Base-by-base conservation (phyloP, 2,329 filamentous ascomycete genomes). In the Diaporthe sp. region DNA sequence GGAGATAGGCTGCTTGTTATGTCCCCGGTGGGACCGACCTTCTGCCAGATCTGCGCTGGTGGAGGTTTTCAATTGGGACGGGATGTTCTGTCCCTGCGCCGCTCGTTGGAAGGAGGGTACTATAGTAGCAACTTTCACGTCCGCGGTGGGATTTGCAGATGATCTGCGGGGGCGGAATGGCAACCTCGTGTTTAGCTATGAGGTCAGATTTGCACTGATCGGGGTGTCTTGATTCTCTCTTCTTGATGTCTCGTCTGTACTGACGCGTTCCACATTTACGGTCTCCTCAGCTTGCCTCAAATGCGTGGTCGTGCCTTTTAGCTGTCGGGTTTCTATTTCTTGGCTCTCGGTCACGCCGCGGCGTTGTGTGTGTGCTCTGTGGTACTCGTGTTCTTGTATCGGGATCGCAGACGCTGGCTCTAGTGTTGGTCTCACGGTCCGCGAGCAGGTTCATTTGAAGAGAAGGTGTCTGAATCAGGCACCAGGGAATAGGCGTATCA, bases 261-360 rank as follows among this genome's bases (percentile, higher is more conserved):
- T 37, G 13, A n/a, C 34, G 3, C 5, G 4, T 1, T 15, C n/a
- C 22, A 47, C 61, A 5, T 17, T 65, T 22, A 20, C 0, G 42
- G 37, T 20, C 17, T 4, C 17, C 28, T 31, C 31, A 39, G 22
- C n/a, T 55, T 15, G 49, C 13, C 15, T 70, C 15, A 28, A n/a
- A 13, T 25, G 4, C 10, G 13, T 25, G 15, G 3, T 42, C 20
- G 22, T 70, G 8, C 8, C 13, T 25, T 2, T 42, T 42, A 22
- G 34, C 4, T 42, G 8, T 55, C n/a, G 28, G 6, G 7, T 22
- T n/a, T 39, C 8, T 3, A 1, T 10, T 70, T 22, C n/a, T 42
- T 70, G 65, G 9, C 31, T 70, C 15, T 70, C 34, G 65, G 65
- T 4, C 49, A 55, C 8, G 47, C 65, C 65, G 65, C 4, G 13